Conservation (phyloP, 495 filamentous ascomycete species). For the Neurospora sublineolata region DNA sequence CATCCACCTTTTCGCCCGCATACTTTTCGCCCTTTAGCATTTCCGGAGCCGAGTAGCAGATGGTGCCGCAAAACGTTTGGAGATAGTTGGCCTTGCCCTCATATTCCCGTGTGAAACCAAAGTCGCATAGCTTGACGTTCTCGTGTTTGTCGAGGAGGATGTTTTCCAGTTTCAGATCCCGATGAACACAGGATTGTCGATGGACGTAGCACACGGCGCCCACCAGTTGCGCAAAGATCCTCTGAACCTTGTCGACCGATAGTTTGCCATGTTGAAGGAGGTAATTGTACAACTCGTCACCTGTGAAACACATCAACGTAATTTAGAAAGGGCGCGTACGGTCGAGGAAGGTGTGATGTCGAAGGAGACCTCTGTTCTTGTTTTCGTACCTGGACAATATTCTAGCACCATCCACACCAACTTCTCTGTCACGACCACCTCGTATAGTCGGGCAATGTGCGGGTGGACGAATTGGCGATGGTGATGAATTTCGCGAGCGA, state of each 20-base stretch:
- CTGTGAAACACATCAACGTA: constrained; percentile 33
- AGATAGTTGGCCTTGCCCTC: constrained; percentile 90
- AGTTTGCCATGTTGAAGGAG: constrained; percentile 76
- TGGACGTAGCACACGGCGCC: constrained; percentile 95
- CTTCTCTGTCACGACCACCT: constrained; percentile 91
- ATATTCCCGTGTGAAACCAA: constrained; percentile 96
- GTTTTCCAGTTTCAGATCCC: constrained; percentile 94
- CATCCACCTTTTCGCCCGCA: constrained; percentile 91
- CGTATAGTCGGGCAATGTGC: constrained; percentile 92
- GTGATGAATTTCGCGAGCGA: constrained; percentile 95
- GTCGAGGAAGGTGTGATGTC: neutral
- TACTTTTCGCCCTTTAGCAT: constrained; percentile 99
- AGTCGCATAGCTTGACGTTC: constrained; percentile 98
- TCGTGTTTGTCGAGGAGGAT: constrained; percentile 94
- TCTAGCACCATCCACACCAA: constrained; percentile 94
- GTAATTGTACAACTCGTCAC: constrained; percentile 95
- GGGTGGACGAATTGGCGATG: constrained; percentile 96
- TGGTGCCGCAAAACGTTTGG: constrained; percentile 94
- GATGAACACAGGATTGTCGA: constrained; percentile 88
- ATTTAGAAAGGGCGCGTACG: neutral
- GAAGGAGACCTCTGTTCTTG: neutral
- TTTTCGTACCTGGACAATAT: constrained; percentile 76
- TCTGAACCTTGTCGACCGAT: constrained; percentile 80
- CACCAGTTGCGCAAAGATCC: constrained; percentile 90
- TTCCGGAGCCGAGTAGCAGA: constrained; percentile 95